These are phyloP conservation scores for Citrullus colocynthis DNA, from an alignment of 306 rosid species.

Conservation along the genomic window DNA sequence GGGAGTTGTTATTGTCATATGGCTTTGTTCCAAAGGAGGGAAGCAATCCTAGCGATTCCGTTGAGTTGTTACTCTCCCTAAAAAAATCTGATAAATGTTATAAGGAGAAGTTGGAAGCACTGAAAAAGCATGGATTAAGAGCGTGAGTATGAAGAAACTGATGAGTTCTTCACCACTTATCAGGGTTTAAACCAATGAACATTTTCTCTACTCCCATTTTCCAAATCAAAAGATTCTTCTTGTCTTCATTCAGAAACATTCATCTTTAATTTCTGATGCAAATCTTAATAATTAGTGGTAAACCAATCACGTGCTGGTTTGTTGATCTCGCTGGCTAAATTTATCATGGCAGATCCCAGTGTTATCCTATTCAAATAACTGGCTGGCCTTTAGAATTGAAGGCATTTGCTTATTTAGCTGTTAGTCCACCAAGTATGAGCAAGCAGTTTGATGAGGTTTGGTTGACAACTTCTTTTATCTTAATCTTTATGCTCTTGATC, in stretches of 20 bases:
- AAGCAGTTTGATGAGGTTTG: constrained; percentile 71
- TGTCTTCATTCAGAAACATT: neutral
- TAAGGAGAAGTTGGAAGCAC: constrained; percentile 53
- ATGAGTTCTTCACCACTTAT: neutral
- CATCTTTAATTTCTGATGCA: neutral
- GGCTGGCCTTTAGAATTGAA: constrained; percentile 89
- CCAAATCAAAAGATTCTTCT: neutral
- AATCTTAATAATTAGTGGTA: neutral
- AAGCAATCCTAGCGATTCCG: constrained; percentile 78
- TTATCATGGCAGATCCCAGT: constrained; percentile 49
- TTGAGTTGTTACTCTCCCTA: constrained; percentile 65
- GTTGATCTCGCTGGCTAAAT: neutral
- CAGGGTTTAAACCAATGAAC: neutral
- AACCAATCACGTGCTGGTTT: neutral
- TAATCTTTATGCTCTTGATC: neutral
- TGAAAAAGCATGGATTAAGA: constrained; percentile 53
- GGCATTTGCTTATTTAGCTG: constrained; percentile 89
- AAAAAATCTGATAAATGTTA: constrained; percentile 61
- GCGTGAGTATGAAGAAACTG: constrained; percentile 34
- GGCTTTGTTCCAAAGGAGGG: constrained; percentile 96
- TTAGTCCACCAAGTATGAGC: constrained; percentile 77
- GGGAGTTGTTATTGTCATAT: constrained; percentile 82
- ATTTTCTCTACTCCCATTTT: neutral
- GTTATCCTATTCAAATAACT: constrained; percentile 75
- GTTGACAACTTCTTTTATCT: neutral